A percentile compares a stretch with the other conserved stretches of the same genome.
Conservation (phyloP, 129 eudicot species). For the Centaurea solstitialis region DNA sequence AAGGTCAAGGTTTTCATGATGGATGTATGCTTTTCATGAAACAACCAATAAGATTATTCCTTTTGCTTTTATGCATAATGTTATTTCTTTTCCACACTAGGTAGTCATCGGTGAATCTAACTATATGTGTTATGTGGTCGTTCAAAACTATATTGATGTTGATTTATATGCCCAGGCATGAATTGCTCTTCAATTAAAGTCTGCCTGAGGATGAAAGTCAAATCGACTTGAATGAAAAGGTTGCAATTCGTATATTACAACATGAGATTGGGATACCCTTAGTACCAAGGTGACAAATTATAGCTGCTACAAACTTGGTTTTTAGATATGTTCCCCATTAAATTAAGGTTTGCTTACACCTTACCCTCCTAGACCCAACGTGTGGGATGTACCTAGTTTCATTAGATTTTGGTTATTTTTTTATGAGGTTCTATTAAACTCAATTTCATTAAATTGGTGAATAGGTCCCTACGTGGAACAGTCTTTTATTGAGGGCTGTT, state of each 20-base stretch:
- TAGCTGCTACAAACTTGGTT: slow-evolving; percentile 67
- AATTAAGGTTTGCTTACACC: too few species aligned
- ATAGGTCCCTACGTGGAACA: slow-evolving; percentile 92
- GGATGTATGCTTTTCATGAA: slow-evolving; percentile 30
- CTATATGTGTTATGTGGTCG: neutral
- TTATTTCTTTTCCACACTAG: neutral
- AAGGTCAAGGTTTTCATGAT: slow-evolving; percentile 38
- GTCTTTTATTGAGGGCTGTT: slow-evolving; percentile 71
- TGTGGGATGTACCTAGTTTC: too few species aligned
- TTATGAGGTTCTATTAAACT: neutral
- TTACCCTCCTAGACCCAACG: too few species aligned
- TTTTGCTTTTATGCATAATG: neutral
- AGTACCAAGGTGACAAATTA: slow-evolving; percentile 82
- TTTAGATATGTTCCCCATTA: slow-evolving; percentile 65
- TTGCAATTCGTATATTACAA: slow-evolving; percentile 82
- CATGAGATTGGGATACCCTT: slow-evolving; percentile 88
- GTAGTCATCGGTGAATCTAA: neutral
- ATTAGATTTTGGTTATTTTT: too few species aligned
- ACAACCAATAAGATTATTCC: slow-evolving; percentile 17
- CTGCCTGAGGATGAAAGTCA: slow-evolving; percentile 58
- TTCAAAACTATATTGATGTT: neutral
- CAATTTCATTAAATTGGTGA: neutral
- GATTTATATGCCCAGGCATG: slow-evolving; percentile 59
- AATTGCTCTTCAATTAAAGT: slow-evolving; percentile 67
- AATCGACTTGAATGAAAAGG: slow-evolving; percentile 53